Base-by-base conservation (phyloP, 73 alveolate species). In the Paramecium sexaurelia region DNA sequence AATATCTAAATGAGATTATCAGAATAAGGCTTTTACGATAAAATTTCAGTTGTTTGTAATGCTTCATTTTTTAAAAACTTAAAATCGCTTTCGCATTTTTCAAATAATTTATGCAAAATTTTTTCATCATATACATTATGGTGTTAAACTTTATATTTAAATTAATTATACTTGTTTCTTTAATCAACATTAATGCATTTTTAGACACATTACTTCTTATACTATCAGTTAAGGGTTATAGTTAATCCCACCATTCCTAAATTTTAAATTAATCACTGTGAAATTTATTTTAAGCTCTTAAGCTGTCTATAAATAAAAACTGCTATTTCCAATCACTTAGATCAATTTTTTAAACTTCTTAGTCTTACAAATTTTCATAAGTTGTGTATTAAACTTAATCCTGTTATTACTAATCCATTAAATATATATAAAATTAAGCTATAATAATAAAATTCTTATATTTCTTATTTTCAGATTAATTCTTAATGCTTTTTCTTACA, bases 81-180 rank as follows among this genome's bases (percentile, higher is more conserved):
- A 61, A 78, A 78, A 43, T 78, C 90, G 24, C 73, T 78, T 37
- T 78, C 73, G 9, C 90, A 78, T 78, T 78, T 78, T 39, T 78
- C 90, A 40, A 78, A 78, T 13, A 78, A 9, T 26, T 41, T 39
- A 7, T 78, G 71, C 68, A 78, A 41, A 39, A 78, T 61, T 17
- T 37, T 33, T 20, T 32, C 32, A 33, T 71, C 86, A 33, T 35
- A 33, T 3, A 29, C 27, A 78, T 43, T 29, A 8, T 22, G 13
- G 43, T 78, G 43, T 45, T 78, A 24, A 41, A 78, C 73, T 78
- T 17, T 15, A n/a, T 51, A 51, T 51, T 51, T 51, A 15, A 29
- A 40, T n/a, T 20, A 19, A 6, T 35, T 3, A 17, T 69, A 69
- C 56, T 69, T 15, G 51, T 32, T 32, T 69, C 85, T 32, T 35